Conservation (phyloP, 1,284 basidiomycete genomes). For the Cerioporus squamosus region DNA sequence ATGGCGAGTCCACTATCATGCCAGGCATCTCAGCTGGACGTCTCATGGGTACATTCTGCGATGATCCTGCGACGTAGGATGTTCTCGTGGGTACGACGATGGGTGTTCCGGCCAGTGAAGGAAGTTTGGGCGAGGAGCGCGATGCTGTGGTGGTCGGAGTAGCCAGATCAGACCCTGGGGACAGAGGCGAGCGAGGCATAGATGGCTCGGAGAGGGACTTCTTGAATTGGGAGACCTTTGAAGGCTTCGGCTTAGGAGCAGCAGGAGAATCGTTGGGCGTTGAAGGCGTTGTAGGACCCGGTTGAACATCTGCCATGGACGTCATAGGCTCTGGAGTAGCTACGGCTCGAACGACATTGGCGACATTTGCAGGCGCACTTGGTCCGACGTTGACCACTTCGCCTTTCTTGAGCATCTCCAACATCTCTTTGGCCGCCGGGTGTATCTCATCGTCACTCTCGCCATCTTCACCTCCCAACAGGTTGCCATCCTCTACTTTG, state of each 20-base stretch:
- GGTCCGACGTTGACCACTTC: constrained; percentile 61
- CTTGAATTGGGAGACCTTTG: constrained; percentile 49
- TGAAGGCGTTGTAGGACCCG: background rate
- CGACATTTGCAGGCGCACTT: background rate
- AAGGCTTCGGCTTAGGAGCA: constrained; percentile 33
- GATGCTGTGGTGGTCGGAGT: constrained; percentile 33
- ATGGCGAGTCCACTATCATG: constrained; percentile 25
- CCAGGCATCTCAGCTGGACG: constrained; percentile 13
- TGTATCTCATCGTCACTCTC: constrained; percentile 61
- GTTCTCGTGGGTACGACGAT: constrained; percentile 21
- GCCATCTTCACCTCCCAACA: constrained; percentile 56
- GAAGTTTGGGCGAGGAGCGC: constrained; percentile 39
- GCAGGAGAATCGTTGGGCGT: background rate
- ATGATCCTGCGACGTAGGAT: constrained; percentile 8
- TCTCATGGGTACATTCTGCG: background rate
- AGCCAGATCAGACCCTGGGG: constrained; percentile 21
- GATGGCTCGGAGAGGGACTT: constrained; percentile 24
- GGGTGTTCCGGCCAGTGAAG: constrained; percentile 24
- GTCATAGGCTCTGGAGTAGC: too few species aligned
- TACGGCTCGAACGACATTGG: background rate
- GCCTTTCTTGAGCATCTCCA: constrained; percentile 60
- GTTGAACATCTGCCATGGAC: too few species aligned
- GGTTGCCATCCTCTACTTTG: constrained; percentile 57
- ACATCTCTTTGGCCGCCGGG: constrained; percentile 49
- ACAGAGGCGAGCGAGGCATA: constrained; percentile 3